Evolutionary conservation across 2,329 filamentous ascomycete genomes (phyloP).

Genomic region (Colletotrichum salicis): DNA sequence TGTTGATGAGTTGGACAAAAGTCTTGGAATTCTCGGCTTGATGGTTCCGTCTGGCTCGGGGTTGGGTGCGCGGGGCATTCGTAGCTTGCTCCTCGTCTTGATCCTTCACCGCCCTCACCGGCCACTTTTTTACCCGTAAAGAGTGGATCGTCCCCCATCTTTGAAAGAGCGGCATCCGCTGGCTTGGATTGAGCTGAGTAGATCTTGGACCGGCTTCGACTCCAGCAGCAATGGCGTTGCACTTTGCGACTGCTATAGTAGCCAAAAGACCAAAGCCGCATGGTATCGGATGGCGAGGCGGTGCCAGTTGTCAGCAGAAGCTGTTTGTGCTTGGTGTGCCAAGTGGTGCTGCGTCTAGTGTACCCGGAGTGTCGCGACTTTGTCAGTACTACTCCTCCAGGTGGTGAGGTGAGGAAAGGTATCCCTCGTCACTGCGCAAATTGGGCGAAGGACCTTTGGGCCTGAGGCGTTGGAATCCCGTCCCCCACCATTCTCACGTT

Average conservation of each 20-base stretch:
- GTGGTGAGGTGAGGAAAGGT: not conserved
- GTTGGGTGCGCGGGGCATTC: constrained; percentile 18
- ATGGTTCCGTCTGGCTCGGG: constrained; percentile 23
- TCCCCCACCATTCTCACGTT: not conserved
- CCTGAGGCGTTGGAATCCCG: constrained; percentile 10
- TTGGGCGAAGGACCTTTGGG: constrained; percentile 10
- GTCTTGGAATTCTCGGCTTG: constrained; percentile 20
- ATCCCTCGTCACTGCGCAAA: constrained; percentile 11
- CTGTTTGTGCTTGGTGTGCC: constrained; percentile 19
- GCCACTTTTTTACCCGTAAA: constrained; percentile 30
- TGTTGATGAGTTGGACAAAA: constrained; percentile 17
- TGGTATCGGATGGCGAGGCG: not conserved
- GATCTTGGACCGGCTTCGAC: not conserved
- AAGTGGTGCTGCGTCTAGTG: constrained; percentile 5
- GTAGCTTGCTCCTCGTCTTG: not conserved
- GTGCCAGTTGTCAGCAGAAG: not conserved
- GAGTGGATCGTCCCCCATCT: constrained; percentile 6
- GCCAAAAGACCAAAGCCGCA: not conserved
- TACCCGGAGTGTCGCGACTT: not conserved
- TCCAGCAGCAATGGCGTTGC: not conserved
- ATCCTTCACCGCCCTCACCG: constrained; percentile 30
- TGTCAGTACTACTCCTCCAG: not conserved
- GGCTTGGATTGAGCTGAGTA: constrained; percentile 4
- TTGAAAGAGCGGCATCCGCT: constrained; percentile 22
- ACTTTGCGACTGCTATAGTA: not conserved